A percentile compares a stretch with the other conserved stretches of the same genome.
Conservation (phyloP, 805 yeast genomes). For the Starmerella gropengiesseri region DNA sequence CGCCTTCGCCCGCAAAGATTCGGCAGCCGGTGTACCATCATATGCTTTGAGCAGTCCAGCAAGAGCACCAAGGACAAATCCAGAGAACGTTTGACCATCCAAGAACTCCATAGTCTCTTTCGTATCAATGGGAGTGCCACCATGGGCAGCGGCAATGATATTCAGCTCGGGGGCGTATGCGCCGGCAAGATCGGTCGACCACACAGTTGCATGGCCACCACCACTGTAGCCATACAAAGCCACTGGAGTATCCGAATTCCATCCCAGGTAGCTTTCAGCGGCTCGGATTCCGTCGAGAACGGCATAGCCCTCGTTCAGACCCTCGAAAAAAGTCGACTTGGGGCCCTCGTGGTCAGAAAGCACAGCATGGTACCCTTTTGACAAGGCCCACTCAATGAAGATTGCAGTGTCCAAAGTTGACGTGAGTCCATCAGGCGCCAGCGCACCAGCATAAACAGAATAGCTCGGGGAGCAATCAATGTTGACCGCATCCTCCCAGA, state of each 20-base stretch:
- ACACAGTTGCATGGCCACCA: constrained; percentile 23
- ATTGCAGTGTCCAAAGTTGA: constrained; percentile 8
- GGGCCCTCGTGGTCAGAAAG: constrained; percentile 28
- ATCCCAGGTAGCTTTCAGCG: neutral
- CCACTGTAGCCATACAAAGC: constrained; percentile 16
- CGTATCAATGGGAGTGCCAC: constrained; percentile 18
- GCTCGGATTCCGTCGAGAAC: constrained; percentile 25
- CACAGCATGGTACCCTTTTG: constrained; percentile 15
- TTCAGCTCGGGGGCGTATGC: constrained; percentile 26
- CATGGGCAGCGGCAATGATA: constrained; percentile 23
- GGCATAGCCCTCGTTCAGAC: constrained; percentile 24
- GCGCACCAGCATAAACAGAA: constrained; percentile 13
- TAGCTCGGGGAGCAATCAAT: constrained; percentile 26
- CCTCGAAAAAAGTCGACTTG: constrained; percentile 25
- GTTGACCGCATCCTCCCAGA: constrained; percentile 22
- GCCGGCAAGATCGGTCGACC: constrained; percentile 25
- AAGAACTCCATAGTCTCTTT: constrained; percentile 11
- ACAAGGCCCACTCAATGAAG: constrained; percentile 13
- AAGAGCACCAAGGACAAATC: constrained; percentile 23
- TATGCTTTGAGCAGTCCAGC: constrained; percentile 23
- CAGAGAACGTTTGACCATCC: constrained; percentile 17
- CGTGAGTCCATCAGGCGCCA: constrained; percentile 7
- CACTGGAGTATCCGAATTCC: neutral
- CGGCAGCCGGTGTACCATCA: constrained; percentile 13
- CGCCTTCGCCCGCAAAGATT: constrained; percentile 1